A percentile compares a stretch with the other conserved stretches of the same genome.
Conservation (phyloP, 345 rosid genomes). For the Balakata baccata region DNA sequence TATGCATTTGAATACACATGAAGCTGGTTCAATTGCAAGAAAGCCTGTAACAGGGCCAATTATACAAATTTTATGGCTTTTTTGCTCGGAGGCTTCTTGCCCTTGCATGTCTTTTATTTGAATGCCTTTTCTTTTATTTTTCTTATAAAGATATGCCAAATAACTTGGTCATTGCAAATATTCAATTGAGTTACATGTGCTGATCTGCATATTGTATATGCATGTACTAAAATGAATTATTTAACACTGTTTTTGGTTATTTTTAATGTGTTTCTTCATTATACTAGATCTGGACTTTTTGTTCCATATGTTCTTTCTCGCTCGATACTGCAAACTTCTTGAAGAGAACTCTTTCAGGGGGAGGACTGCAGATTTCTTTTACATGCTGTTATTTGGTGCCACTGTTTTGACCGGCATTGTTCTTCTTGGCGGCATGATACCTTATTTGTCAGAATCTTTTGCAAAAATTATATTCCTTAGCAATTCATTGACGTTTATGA, state of each 20-base stretch:
- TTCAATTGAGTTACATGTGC: not conserved
- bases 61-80: not conserved
- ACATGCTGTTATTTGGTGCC: conserved; percentile 98
- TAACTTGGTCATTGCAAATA: conserved; percentile 4
- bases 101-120: not conserved
- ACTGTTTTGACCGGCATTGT: conserved; percentile 78
- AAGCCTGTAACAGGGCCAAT: not conserved
- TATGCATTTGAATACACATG: not conserved
- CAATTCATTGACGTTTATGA: conserved; percentile 98
- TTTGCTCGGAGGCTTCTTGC: not conserved
- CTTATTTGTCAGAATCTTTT: conserved; percentile 81
- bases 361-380: conserved; percentile 95
- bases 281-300: conserved; percentile 85
- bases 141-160: not conserved
- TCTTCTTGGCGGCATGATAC: conserved; percentile 91
- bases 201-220: not conserved
- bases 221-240: not conserved
- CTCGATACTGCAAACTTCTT: conserved; percentile 95
- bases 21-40: not conserved
- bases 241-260: not conserved
- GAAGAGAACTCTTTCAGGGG: conserved; percentile 99
- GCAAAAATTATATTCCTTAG: conserved; percentile 93
- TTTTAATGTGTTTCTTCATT: conserved; percentile 10
- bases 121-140: not conserved
- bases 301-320: conserved; percentile 99